phyloP scores from a whole-genome alignment of 2,329 filamentous ascomycete genomes.

The Hysterium pulicare region DNA sequence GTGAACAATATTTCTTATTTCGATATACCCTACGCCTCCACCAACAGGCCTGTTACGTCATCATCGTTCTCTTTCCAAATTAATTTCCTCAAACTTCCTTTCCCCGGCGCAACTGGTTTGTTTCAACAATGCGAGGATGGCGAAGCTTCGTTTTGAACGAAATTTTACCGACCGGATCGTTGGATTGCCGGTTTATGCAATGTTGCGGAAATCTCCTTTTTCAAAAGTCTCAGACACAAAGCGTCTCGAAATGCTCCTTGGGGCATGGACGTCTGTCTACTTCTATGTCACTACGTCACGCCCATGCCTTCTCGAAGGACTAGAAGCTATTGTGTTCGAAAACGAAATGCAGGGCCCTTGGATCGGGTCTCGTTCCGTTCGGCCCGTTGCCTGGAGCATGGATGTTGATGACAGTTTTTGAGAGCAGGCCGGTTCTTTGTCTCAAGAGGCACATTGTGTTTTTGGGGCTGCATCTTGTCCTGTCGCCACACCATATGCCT shows the following conservation, averaged over 20 bases:
- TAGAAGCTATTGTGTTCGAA: slow-evolving; percentile 11
- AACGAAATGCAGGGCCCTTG: slow-evolving; percentile 8
- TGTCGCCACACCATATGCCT: too few species aligned
- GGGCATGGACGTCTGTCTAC: too few species aligned
- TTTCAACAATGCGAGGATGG: slow-evolving; percentile 9
- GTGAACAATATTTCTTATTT: too few species aligned
- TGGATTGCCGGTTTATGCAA: slow-evolving; percentile 30
- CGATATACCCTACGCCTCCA: too few species aligned
- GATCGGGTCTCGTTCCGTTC: slow-evolving; percentile 6
- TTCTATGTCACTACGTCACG: too few species aligned
- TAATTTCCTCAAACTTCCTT: too few species aligned
- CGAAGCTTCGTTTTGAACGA: slow-evolving; percentile 16
- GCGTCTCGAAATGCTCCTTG: slow-evolving; percentile 27
- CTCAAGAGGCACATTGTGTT: slow-evolving; percentile 15
- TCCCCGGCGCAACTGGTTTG: slow-evolving; percentile 20
- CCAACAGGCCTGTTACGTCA: too few species aligned
- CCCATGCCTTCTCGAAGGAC: too few species aligned
- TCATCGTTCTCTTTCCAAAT: too few species aligned
- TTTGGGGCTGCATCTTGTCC: too few species aligned
- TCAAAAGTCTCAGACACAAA: slow-evolving; percentile 20
- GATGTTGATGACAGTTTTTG: slow-evolving; percentile 15
- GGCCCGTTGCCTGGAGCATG: slow-evolving; percentile 3
- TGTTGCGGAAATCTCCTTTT: slow-evolving; percentile 29
- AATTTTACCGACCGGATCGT: slow-evolving; percentile 25
- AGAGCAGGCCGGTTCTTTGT: slow-evolving; percentile 16